Evolutionary conservation across 169 alveolate genomes (phyloP), one percentile per base, ranked within the genome.

Genomic region (Eimeria acervulina): DNA sequence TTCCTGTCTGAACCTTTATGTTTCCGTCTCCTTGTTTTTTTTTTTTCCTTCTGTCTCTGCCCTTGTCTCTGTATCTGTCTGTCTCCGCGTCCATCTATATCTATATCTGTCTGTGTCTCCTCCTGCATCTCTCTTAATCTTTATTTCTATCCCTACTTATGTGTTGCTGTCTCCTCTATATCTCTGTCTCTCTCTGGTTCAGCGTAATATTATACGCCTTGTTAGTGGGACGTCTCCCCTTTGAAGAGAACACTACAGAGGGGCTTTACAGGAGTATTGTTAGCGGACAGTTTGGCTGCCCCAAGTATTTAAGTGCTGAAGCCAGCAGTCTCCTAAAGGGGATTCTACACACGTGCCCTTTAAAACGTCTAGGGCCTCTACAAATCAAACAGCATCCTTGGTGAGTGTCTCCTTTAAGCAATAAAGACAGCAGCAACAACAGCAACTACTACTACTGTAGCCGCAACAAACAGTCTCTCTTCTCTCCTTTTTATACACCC

Each of bases 211-310:
- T 98, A 36, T 98, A 93, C 90, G 99, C 99, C 1, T 96, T 98
- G 96, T 95, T 98, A 26, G 98, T 99, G 78, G 99, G 99, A 5
- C 98, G 97, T 96, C 97, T 98, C 12, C 99, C 99, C 74, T 98
- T 98, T 92, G 99, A 98, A 97, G 99, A 98, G 93, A 97, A 95
- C 70, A 97, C 98, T 61, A 98, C 98, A 0, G 96, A 98, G 5
- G 96, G 91, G 21, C 96, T 98, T 55, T 98, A 98, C 94, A 96
- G 97, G 96, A 97, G 97, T 90, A 98, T 98, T 40, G 78, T 97
- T 74, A 85, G 87, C 38, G 98, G 98, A 36, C 96, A 97, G 55
- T 97, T 96, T 72, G 96, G 96, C 78, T 84, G 96, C 28, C 98
- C 98, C 1, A 89, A 95, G 28, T 96, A 84, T 95, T 51, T 98